Conservation (phyloP, 345 rosid species). For the Citrus inodora region DNA sequence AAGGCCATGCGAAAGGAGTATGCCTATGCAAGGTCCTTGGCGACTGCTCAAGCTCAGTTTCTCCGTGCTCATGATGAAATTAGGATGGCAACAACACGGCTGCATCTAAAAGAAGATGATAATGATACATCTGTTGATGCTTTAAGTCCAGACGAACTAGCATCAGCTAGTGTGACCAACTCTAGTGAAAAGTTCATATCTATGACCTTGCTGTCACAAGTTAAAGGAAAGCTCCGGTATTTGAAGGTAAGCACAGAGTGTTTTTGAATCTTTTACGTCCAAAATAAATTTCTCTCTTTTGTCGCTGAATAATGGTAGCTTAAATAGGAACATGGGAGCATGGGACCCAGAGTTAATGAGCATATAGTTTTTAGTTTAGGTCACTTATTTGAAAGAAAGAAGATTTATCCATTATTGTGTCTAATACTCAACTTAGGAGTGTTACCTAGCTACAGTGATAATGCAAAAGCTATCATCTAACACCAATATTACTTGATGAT, state of each 20-base stretch:
- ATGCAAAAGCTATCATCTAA: background rate
- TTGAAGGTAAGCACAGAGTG: conserved; percentile 55
- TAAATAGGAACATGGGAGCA: background rate
- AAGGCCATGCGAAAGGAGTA: conserved; percentile 93
- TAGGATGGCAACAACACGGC: conserved; percentile 87
- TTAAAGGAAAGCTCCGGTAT: conserved; percentile 87
- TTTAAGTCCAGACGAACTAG: conserved; percentile 69
- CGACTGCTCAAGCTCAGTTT: conserved; percentile 79
- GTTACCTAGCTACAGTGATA: background rate
- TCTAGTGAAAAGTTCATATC: conserved; percentile 80
- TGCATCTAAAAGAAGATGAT: conserved; percentile 73
- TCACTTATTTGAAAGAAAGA: background rate
- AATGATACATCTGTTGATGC: conserved; percentile 75
- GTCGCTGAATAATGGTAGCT: background rate
- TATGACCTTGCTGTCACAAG: conserved; percentile 47
- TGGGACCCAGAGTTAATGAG: background rate
- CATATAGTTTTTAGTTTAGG: background rate
- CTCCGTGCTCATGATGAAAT: conserved; percentile 87
- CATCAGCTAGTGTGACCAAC: conserved; percentile 64
- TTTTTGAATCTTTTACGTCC: background rate
- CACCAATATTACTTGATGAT: background rate
- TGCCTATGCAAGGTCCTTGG: conserved; percentile 70
- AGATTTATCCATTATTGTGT: background rate
- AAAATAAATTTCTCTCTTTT: background rate
- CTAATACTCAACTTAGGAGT: background rate